Evolutionary conservation across 257 asterid species (phyloP), one percentile per base, ranked within the genome.

Genomic region (Petunia axillaris): DNA sequence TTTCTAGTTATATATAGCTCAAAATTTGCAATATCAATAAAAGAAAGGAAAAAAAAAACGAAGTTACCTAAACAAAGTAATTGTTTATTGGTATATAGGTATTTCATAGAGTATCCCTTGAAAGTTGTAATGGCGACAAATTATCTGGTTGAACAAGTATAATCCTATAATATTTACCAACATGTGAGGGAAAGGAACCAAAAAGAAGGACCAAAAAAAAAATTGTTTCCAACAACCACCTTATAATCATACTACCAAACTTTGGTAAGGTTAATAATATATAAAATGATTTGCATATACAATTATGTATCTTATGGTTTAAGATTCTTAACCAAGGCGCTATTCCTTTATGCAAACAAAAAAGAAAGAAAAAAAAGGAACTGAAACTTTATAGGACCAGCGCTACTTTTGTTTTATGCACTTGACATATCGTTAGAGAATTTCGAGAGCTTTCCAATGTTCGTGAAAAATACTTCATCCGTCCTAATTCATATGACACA

Each of bases 251-350:
- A 62, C 62, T 50, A 50, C 62, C 62, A 73, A 40, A 50, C 62
- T 48, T 50, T 73, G 62, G 46, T 50, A 35, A 73, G 44, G 11
- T 35, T 48, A 71, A 11, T 71, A 48, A 67, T 73, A 10, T 73
- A 73, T 73, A 46, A 73, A 73, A 50, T 73, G 62, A 73, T 73
- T 71, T 11, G 11, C n/a, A 71, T 2, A n/a, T 35, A 48, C 13
- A 48, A 71, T 71, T 35, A 46, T 70, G 11, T 70, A 70, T 46
- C 25, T 70, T 70, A 5, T 48, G 46, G 11, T 46, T 70, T 11
- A 46, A 70, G 59, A 44, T 40, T 9, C 41, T 25, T 16, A 70
- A 8, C 77, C 25, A 64, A 5, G 38, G 8, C 13, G 2, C 10
- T 64, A 13, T 13, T 36, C 35, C 10, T 64, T 39, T 46, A 46